Evolutionary conservation across 2,329 filamentous ascomycete genomes (phyloP), one percentile per base, ranked within the genome.

Genomic region (Ceratocystis diversiconidia): DNA sequence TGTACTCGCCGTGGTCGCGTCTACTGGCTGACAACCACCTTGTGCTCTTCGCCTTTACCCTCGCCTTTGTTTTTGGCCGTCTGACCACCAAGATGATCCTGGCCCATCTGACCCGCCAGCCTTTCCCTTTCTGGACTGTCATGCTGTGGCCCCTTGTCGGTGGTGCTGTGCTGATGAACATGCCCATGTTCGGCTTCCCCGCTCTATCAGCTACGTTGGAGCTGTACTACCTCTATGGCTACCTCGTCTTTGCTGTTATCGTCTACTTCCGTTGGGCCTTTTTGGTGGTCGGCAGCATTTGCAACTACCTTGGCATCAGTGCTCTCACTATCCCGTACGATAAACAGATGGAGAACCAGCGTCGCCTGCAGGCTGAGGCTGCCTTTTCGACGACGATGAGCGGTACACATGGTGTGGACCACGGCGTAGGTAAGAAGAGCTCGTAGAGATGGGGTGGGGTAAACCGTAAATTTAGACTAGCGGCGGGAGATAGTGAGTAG

Each of bases 11-110:
- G 0, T 84, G 95, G 78, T 95, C 92, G 67, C 86, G 83, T 10
- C 77, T 99, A 46, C 82, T 95, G 73, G 76, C 78, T 44, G 85
- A 95, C 68, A 96, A 97, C 77, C 89, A 94, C 72, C 83, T 99
- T 1, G 85, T 95, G 10, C 83, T 97, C 60, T 95, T 96, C 75
- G 96, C 92, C 78, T 77, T 95, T 68, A 95, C 90, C 67, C 88
- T 97, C 80, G 89, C 90, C n/a, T 92, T 97, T 71, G 94, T 96
- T 67, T 97, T 99, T 75, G 94, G 94, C 44, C 88, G 94, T 70
- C 91, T 99, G 87, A 97, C 94, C 0, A 99, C 94, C 48, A 99
- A 97, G 79, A 97, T 97, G 76, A 99, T 99, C 73, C 85, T 99
- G 19, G 92, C 94, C 2, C 94, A 99, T 75, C 80, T 99, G 63